These are phyloP conservation scores for Moesziomyces sp. DNA, from an alignment of 1,284 basidiomycete species.

Conservation along the genomic window DNA sequence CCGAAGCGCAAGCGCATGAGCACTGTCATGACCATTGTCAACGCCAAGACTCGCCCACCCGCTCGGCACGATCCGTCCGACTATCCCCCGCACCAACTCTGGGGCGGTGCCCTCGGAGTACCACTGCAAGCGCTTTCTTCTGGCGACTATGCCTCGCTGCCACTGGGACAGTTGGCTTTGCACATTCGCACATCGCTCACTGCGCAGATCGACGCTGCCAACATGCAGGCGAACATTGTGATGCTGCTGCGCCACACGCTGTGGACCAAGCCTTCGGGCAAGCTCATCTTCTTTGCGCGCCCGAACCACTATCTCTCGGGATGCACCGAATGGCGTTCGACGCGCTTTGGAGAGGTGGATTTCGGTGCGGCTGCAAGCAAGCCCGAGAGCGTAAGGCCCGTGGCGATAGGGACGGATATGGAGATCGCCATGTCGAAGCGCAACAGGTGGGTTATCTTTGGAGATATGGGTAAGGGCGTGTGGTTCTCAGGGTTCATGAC, in stretches of 20 bases:
- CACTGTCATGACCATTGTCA: slow-evolving; percentile 19
- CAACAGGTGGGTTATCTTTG: slow-evolving; percentile 25
- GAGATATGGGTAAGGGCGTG: slow-evolving; percentile 14
- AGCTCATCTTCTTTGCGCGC: slow-evolving; percentile 16
- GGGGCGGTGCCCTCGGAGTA: slow-evolving; percentile 25
- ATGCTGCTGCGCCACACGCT: slow-evolving; percentile 2
- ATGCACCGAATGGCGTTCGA: slow-evolving; percentile 24
- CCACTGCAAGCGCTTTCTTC: slow-evolving; percentile 7
- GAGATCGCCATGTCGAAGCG: slow-evolving; percentile 16
- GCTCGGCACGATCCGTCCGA: slow-evolving; percentile 4
- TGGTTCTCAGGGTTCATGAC: slow-evolving; percentile 27
- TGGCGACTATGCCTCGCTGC: slow-evolving; percentile 7
- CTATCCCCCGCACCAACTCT: slow-evolving; percentile 20
- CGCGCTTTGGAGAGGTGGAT: slow-evolving; percentile 15
- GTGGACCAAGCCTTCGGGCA: slow-evolving; percentile 15
- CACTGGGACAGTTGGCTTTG: slow-evolving; percentile 19
- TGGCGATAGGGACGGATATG: slow-evolving; percentile 21
- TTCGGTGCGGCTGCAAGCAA: neutral
- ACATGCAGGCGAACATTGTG: slow-evolving; percentile 13
- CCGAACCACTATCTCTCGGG: slow-evolving; percentile 15
- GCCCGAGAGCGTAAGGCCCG: slow-evolving; percentile 2
- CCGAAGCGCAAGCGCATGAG: slow-evolving; percentile 1
- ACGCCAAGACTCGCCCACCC: slow-evolving; percentile 22
- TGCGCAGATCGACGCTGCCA: slow-evolving; percentile 10
- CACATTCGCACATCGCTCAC: slow-evolving; percentile 15